A percentile compares a stretch with the other conserved stretches of the same genome.
These are phyloP conservation scores for Lachnellula suecica DNA, from an alignment of 2,329 filamentous ascomycete genomes.

Conservation along the genomic window DNA sequence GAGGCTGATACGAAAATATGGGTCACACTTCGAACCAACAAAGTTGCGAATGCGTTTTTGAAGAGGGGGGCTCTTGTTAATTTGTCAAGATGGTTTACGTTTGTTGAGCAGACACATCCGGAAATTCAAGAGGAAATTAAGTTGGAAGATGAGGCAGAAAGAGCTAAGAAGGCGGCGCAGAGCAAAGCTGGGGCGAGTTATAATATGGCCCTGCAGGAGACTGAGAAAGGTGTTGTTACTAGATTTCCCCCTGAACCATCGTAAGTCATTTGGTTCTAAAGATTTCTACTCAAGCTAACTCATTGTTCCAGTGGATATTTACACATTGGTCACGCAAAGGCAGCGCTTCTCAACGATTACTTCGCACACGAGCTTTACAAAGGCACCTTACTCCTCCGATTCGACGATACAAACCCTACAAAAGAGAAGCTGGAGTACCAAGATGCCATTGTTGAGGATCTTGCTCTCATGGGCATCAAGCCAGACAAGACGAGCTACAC, in stretches of 20 bases:
- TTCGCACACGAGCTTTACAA: constrained; percentile 93
- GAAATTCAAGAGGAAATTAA: constrained; percentile 73
- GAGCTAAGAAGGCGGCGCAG: constrained; percentile 66
- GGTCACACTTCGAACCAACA: constrained; percentile 79
- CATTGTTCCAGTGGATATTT: constrained; percentile 65
- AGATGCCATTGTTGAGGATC: constrained; percentile 89
- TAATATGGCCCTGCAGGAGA: constrained; percentile 81
- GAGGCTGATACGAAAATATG: constrained; percentile 80
- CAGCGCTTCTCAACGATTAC: constrained; percentile 91
- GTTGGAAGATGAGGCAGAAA: constrained; percentile 64
- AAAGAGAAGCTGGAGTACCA: constrained; percentile 98
- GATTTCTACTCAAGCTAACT: constrained; percentile 19
- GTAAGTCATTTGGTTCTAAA: constrained; percentile 42
- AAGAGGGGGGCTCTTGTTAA: constrained; percentile 77
- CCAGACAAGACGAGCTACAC: constrained; percentile 87
- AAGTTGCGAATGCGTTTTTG: constrained; percentile 77
- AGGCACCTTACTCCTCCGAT: constrained; percentile 85
- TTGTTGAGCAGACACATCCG: constrained; percentile 77
- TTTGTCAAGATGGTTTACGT: constrained; percentile 82
- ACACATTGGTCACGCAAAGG: constrained; percentile 95
- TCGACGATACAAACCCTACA: constrained; percentile 95
- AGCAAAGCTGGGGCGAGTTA: constrained; percentile 83
- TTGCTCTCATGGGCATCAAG: constrained; percentile 87
- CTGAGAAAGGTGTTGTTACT: constrained; percentile 85
- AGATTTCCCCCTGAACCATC: constrained; percentile 94